These are phyloP conservation scores for Acaromyces ingoldii DNA, from an alignment of 1,284 basidiomycete genomes.

Conservation along the genomic window DNA sequence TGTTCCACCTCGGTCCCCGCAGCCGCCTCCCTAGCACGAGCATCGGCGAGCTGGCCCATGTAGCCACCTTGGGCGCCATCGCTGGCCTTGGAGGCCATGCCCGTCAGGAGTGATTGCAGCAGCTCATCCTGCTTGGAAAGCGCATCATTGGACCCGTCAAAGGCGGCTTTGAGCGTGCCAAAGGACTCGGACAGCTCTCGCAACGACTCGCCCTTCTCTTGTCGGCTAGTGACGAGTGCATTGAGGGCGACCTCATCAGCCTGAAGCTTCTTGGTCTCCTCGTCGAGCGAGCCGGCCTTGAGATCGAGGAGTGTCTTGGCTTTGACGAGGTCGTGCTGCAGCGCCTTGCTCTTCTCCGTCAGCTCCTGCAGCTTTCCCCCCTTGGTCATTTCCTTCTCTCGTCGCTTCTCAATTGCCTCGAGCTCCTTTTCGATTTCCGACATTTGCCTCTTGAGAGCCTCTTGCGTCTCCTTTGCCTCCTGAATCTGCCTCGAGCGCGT, in stretches of 20 bases:
- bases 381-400: conserved; percentile 62
- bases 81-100: conserved; percentile 66
- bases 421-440: conserved; percentile 55
- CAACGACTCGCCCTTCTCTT: conserved; percentile 23
- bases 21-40: conserved; percentile 69
- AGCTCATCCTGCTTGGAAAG: conserved; percentile 80
- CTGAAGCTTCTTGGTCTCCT: conserved; percentile 68
- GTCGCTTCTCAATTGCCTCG: conserved; percentile 55
- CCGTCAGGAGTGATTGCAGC: conserved; percentile 89
- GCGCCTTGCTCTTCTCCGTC: conserved; percentile 69
- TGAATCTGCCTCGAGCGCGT: conserved; percentile 40
- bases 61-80: conserved; percentile 72
- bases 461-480: conserved; percentile 51
- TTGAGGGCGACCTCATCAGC: conserved; percentile 58
- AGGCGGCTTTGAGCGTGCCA: conserved; percentile 58
- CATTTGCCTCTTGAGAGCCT: conserved; percentile 41
- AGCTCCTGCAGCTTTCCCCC: conserved; percentile 74
- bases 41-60: conserved; percentile 91
- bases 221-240: conserved; percentile 55
- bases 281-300: conserved; percentile 68
- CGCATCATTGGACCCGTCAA: conserved; percentile 63
- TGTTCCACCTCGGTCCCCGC: conserved; percentile 82
- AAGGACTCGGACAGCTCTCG: conserved; percentile 22
- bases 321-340: conserved; percentile 82
- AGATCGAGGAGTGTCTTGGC: conserved; percentile 81